Conservation (phyloP, 2,329 filamentous ascomycete genomes). For the Xylariaceae sp. region DNA sequence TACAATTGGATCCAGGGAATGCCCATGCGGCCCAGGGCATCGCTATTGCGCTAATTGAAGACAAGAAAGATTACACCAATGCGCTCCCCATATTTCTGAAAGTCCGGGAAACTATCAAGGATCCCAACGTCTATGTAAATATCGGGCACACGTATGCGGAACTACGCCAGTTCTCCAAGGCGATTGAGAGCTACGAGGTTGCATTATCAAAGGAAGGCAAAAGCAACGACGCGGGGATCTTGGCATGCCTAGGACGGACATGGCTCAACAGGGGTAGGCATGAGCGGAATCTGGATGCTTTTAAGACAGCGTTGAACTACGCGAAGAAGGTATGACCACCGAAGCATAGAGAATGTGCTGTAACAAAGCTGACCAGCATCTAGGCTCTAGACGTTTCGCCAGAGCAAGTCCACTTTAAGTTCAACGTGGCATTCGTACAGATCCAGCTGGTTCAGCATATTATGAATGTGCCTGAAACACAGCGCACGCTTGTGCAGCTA, state of each 20-base stretch:
- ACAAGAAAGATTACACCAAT: constrained; percentile 84
- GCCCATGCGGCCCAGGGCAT: constrained; percentile 96
- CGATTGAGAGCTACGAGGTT: constrained; percentile 92
- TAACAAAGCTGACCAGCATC: constrained; percentile 32
- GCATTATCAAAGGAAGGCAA: constrained; percentile 81
- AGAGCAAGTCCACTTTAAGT: constrained; percentile 88
- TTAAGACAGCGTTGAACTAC: constrained; percentile 62
- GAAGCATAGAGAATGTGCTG: not conserved
- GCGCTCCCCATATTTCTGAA: constrained; percentile 90
- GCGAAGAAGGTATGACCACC: constrained; percentile 63
- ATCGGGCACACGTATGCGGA: constrained; percentile 92
- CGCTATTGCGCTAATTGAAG: constrained; percentile 91
- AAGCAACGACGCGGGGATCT: constrained; percentile 73
- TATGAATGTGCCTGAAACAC: constrained; percentile 73
- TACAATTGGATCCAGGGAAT: constrained; percentile 93
- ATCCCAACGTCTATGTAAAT: constrained; percentile 88
- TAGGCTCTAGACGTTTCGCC: constrained; percentile 79
- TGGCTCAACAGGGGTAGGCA: constrained; percentile 81
- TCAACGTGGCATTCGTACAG: constrained; percentile 97
- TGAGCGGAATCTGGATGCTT: constrained; percentile 63
- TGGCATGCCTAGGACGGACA: constrained; percentile 85
- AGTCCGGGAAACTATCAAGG: constrained; percentile 86
- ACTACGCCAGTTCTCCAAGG: constrained; percentile 85
- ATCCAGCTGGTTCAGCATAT: constrained; percentile 89
- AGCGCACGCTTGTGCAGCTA: constrained; percentile 80